These are phyloP conservation scores for Mucuna pruriens DNA, from an alignment of 306 rosid genomes.

Conservation along the genomic window DNA sequence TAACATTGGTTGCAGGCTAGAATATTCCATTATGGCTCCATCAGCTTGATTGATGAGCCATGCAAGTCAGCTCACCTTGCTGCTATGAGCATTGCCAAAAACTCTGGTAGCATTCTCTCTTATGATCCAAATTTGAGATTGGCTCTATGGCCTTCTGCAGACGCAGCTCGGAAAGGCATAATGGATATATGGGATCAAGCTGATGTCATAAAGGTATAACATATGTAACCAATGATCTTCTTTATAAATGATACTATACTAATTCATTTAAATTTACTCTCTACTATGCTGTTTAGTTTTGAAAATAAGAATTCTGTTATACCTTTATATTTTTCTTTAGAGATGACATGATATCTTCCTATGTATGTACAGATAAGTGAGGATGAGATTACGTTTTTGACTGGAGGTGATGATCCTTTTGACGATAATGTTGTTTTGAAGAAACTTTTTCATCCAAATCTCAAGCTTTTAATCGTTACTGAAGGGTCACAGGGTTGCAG, in stretches of 20 bases:
- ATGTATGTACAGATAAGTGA: constrained; percentile 69
- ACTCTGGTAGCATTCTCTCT: constrained; percentile 81
- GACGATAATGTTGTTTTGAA: constrained; percentile 74
- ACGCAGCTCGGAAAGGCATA: constrained; percentile 73
- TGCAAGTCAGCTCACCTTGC: constrained; percentile 83
- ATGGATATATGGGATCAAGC: constrained; percentile 89
- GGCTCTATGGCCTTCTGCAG: constrained; percentile 86
- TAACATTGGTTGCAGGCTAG: constrained; percentile 62
- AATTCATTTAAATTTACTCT: not conserved
- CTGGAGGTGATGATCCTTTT: constrained; percentile 71
- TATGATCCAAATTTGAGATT: constrained; percentile 92
- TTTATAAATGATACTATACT: not conserved
- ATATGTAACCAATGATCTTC: not conserved
- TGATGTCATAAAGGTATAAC: constrained; percentile 79
- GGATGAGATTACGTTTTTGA: constrained; percentile 77
- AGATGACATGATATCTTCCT: constrained; percentile 27
- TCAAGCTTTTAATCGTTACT: constrained; percentile 72
- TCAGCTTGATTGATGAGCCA: constrained; percentile 93
- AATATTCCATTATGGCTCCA: constrained; percentile 91
- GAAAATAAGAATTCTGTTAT: not conserved
- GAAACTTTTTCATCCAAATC: constrained; percentile 76
- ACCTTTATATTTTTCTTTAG: not conserved
- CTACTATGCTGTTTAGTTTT: constrained; percentile 4
- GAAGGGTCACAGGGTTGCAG: constrained; percentile 84
- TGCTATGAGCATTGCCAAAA: constrained; percentile 77